Evolutionary conservation across 345 rosid species (phyloP).

Genomic region (Arabis hirsuta): DNA sequence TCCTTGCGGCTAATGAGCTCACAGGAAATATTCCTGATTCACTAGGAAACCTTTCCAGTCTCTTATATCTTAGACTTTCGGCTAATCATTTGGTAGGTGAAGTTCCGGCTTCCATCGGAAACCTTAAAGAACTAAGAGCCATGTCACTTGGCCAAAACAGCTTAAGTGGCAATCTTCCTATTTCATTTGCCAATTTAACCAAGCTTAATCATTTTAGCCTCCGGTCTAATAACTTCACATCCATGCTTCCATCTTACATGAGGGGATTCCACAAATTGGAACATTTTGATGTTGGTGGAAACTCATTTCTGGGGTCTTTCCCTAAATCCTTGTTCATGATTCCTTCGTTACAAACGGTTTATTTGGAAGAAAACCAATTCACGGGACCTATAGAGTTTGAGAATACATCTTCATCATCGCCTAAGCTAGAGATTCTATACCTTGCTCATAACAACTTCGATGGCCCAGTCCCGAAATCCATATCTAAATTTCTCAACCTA

Average conservation of each 20-base stretch:
- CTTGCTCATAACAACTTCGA: background rate
- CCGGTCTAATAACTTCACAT: background rate
- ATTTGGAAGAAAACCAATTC: background rate
- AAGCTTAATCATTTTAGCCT: background rate
- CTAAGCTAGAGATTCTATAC: background rate
- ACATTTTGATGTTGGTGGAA: background rate
- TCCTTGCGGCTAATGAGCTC: too few relatives aligned
- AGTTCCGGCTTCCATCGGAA: constrained; percentile 1
- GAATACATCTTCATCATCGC: background rate
- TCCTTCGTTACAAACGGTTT: background rate
- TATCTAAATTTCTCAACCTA: background rate
- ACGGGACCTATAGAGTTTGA: constrained; percentile 6
- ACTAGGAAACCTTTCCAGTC: constrained; percentile 27
- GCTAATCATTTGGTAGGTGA: background rate
- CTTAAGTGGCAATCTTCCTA: background rate
- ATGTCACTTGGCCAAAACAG: background rate
- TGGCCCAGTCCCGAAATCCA: constrained; percentile 7
- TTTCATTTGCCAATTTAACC: background rate
- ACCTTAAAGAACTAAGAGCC: background rate
- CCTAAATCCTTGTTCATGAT: background rate
- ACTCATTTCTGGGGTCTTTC: constrained; percentile 5
- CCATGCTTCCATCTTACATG: constrained; percentile 8
- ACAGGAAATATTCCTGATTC: constrained; percentile 29
- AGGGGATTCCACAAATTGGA: constrained; percentile 1
- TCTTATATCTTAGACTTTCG: background rate